These are phyloP conservation scores for Trichophyton rubrum DNA, from an alignment of 2,329 filamentous ascomycete genomes.

Conservation along the genomic window DNA sequence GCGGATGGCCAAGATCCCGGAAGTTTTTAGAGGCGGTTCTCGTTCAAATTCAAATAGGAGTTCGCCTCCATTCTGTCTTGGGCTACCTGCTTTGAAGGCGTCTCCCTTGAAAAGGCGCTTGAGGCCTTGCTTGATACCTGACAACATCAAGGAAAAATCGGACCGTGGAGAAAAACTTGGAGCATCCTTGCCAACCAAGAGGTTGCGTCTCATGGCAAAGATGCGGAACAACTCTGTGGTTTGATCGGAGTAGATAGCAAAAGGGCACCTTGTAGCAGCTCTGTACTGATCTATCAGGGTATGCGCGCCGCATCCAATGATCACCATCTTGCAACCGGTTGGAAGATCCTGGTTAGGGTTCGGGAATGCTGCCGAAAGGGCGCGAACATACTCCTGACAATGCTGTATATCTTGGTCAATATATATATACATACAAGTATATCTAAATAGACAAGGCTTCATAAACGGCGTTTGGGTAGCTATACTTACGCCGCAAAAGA, in stretches of 20 bases:
- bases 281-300: slow-evolving; percentile 56
- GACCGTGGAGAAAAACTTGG: slow-evolving; percentile 54
- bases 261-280: slow-evolving; percentile 50
- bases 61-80: slow-evolving; percentile 61
- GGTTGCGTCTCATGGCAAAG: slow-evolving; percentile 56
- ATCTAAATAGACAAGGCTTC: too few relatives aligned
- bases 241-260: slow-evolving; percentile 68
- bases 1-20: slow-evolving; percentile 40
- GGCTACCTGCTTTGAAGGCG: slow-evolving; percentile 51
- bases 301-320: slow-evolving; percentile 62
- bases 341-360: slow-evolving; percentile 35
- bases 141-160: slow-evolving; percentile 33
- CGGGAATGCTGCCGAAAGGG: slow-evolving; percentile 48
- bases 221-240: slow-evolving; percentile 51
- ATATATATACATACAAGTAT: not conserved
- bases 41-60: slow-evolving; percentile 52
- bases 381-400: slow-evolving; percentile 62
- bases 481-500: slow-evolving; percentile 61
- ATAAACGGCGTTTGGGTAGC: not conserved
- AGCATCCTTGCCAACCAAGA: slow-evolving; percentile 43
- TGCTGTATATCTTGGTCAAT: slow-evolving; percentile 37
- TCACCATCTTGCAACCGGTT: slow-evolving; percentile 48
- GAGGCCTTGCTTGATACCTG: slow-evolving; percentile 46
- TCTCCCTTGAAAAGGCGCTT: slow-evolving; percentile 46
- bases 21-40: slow-evolving; percentile 10